A percentile compares a stretch with the other conserved stretches of the same genome.
Conservation (phyloP, 2,329 filamentous ascomycete species). For the Coniochaeta pulveracea region DNA sequence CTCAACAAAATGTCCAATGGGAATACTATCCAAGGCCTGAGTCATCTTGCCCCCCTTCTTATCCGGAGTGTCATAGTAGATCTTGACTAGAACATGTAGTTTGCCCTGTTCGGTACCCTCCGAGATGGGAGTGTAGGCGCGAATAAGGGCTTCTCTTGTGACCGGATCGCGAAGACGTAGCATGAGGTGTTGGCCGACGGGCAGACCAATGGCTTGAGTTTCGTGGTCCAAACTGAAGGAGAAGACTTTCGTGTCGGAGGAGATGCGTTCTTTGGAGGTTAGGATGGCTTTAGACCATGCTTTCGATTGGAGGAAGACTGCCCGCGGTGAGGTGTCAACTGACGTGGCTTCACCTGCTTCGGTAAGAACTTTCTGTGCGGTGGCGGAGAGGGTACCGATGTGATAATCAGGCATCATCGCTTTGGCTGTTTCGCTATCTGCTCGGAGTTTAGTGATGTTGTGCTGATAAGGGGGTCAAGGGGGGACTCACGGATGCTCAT, state of each 20-base stretch:
- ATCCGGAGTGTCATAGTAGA: slow-evolving; percentile 55
- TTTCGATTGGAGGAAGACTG: slow-evolving; percentile 60
- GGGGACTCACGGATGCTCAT: slow-evolving; percentile 72
- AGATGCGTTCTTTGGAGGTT: slow-evolving; percentile 55
- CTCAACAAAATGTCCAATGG: slow-evolving; percentile 62
- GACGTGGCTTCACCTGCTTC: slow-evolving; percentile 21
- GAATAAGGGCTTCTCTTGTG: slow-evolving; percentile 62
- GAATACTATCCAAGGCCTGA: slow-evolving; percentile 61
- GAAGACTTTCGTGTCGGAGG: slow-evolving; percentile 72
- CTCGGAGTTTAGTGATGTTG: slow-evolving; percentile 5
- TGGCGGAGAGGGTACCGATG: slow-evolving; percentile 62
- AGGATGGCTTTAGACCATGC: slow-evolving; percentile 65
- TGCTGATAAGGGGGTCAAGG: background rate
- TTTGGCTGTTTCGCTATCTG: slow-evolving; percentile 87
- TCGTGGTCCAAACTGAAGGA: slow-evolving; percentile 66
- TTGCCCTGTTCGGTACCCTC: slow-evolving; percentile 46
- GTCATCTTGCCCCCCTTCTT: slow-evolving; percentile 70
- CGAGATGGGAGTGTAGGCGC: slow-evolving; percentile 79
- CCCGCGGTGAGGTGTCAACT: slow-evolving; percentile 29
- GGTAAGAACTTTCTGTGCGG: slow-evolving; percentile 42
- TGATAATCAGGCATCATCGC: slow-evolving; percentile 81
- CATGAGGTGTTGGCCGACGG: slow-evolving; percentile 80
- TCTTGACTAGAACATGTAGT: slow-evolving; percentile 69
- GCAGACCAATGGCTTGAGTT: slow-evolving; percentile 61
- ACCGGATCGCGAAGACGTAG: slow-evolving; percentile 65